Base-by-base conservation (phyloP, 768 basidiomycete species). In the Gyrodon lividus region DNA sequence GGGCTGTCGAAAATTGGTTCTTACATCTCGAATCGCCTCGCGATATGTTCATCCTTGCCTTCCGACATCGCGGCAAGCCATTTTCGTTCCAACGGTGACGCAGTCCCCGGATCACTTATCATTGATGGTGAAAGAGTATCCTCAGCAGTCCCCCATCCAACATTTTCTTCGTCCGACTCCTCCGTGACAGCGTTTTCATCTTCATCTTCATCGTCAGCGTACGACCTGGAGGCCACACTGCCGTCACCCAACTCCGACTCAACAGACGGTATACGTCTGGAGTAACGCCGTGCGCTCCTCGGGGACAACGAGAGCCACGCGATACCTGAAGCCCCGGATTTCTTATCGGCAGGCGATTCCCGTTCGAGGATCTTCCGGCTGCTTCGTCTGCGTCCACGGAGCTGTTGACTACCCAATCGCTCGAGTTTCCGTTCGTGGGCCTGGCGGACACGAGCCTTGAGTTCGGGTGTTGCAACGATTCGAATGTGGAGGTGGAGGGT, bases 61-160 rank as follows among this genome's bases (percentile, higher is more conserved):
- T 89, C 84, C 3, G 86, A 87, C 84, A 98, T 97, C n/a, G 85
- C 87, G n/a, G 83, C 78, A 48, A 97, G 72, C 92, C 93, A 96
- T 47, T 81, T 78, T 42, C 87, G 77, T 69, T 96, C 86, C 51
- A 85, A 68, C 17, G 86, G 80, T 16, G 86, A 91, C 16, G 93
- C 93, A 38, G 84, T 77, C 1, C 83, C 87, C 19, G 94, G 94
- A 68, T 92, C 89, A 50, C 78, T 76, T 40, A 96, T 92, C 69
- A 96, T 83, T 3, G 86, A 80, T 5, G 84, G 75, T 48, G 67
- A 66, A 28, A 77, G 58, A 42, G 75, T 70, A 56, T 80, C 77
- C 46, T 79, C 79, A 4, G 74, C 55, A 20, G 74, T 75, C 46
- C 80, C 78, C 74, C 77, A 77, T 7, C 77, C 75, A 22, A 74